phyloP scores from a whole-genome alignment of 108 stramenopile genomes.

The Fragilariopsis cylindrus region DNA sequence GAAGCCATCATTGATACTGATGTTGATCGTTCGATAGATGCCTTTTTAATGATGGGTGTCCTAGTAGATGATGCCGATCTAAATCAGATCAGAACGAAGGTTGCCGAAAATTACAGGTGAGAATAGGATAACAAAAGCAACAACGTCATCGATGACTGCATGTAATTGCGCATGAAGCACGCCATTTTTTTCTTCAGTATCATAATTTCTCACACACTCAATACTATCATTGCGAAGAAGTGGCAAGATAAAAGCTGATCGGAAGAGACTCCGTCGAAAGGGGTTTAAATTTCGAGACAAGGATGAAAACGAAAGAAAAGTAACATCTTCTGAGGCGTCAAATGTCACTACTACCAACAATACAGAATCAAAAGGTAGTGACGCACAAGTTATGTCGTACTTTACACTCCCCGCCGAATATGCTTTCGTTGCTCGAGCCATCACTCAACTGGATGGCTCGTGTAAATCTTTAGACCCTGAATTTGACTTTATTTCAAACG shows the following conservation, averaged over 20 bases:
- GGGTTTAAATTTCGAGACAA: constrained; percentile 40
- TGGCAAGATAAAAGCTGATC: constrained; percentile 69
- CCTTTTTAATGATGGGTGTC: constrained; percentile 82
- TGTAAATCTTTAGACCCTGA: constrained; percentile 78
- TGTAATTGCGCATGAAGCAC: not conserved
- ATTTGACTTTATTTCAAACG: constrained; percentile 82
- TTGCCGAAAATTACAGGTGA: constrained; percentile 69
- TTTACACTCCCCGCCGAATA: constrained; percentile 85
- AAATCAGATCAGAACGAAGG: constrained; percentile 62
- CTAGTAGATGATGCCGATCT: constrained; percentile 73
- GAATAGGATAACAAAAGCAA: not conserved
- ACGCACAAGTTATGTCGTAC: constrained; percentile 78
- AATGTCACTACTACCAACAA: constrained; percentile 3
- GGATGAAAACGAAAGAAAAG: constrained; percentile 26
- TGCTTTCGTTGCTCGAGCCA: constrained; percentile 84
- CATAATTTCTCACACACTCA: not conserved
- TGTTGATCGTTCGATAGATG: constrained; percentile 66
- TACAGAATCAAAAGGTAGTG: constrained; percentile 36
- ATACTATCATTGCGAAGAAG: constrained; percentile 30
- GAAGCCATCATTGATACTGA: constrained; percentile 84
- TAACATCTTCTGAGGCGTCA: constrained; percentile 16
- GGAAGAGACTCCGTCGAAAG: constrained; percentile 31
- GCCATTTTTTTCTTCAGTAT: not conserved
- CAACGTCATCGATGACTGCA: not conserved
- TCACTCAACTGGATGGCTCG: constrained; percentile 86